These are phyloP conservation scores for Mayamaea pseudoterrestris DNA, from an alignment of 108 stramenopile genomes.

Conservation along the genomic window DNA sequence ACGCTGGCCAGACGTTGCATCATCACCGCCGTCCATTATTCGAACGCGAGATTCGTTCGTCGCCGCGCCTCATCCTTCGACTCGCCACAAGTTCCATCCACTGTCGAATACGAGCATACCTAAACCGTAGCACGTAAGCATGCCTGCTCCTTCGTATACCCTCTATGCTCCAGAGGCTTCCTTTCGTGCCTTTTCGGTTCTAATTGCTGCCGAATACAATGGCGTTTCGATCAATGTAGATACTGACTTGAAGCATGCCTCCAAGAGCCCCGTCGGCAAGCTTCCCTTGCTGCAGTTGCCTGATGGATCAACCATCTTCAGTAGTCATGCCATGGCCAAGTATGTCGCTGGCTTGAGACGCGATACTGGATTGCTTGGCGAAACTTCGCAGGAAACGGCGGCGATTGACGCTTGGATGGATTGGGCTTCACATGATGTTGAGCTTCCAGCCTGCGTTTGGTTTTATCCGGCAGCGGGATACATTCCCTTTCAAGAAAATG, in stretches of 20 bases:
- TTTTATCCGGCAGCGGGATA: constrained; percentile 83
- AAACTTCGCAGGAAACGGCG: constrained; percentile 39
- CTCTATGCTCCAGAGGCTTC: constrained; percentile 59
- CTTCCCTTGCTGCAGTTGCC: constrained; percentile 78
- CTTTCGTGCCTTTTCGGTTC: constrained; percentile 84
- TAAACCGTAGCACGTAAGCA: too few species aligned
- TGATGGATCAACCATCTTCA: constrained; percentile 50
- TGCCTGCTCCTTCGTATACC: constrained; percentile 23
- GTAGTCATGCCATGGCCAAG: constrained; percentile 76
- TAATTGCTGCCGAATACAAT: constrained; percentile 89
- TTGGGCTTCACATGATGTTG: constrained; percentile 71
- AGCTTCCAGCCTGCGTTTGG: constrained; percentile 86
- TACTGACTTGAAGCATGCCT: constrained; percentile 41
- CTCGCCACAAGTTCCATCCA: too few species aligned
- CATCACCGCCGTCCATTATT: too few species aligned
- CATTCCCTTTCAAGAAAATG: constrained; percentile 52
- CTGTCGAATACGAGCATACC: too few species aligned
- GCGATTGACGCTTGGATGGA: constrained; percentile 82
- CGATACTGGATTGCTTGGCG: constrained; percentile 68
- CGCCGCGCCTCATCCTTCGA: too few species aligned
- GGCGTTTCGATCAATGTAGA: constrained; percentile 48
- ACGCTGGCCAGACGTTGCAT: too few species aligned
- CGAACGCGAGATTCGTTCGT: too few species aligned
- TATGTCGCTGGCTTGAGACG: constrained; percentile 67
- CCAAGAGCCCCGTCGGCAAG: constrained; percentile 80